Base-by-base conservation (phyloP, 1,284 basidiomycete species). In the Tilletia horrida region DNA sequence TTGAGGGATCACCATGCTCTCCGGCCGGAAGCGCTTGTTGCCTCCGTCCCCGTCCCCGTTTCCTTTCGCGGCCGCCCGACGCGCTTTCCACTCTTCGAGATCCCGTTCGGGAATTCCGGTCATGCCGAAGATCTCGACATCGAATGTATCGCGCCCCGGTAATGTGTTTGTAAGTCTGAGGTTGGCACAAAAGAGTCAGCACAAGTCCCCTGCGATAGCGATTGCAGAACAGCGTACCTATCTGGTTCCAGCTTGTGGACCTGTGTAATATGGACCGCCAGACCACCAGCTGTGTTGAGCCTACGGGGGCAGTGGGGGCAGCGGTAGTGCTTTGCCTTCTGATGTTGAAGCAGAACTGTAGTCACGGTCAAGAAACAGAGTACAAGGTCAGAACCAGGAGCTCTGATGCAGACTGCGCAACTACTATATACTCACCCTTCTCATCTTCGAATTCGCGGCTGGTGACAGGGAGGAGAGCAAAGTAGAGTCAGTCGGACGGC, bases 81-180 rank as follows among this genome's bases (percentile, higher is more conserved):
- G 77, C 90, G 88, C 67, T 81, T 92, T 93, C 87, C 95, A 98
- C 82, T 95, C 93, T 31, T 89, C 92, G 35, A 96, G 87, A 82
- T 97, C 95, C 45, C 91, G 91, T 6, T 90, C 91, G 4, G 94
- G 94, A 66, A 97, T 93, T 69, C 95, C 95, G 81, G 95, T 94
- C 96, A 99, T 98, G 29, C 96, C 95, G 79, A 97, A 98, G 68
- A 99, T 98, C 83, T 99, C 96, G 64, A 98, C 90, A 82, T 97
- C 95, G 79, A 97, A 97, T 1, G 94, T 93, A 83, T 97, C 95
- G 48, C 96, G 88, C 9, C 93, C 95, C 2, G 94, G 93, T 0
- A 98, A 85, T 0, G 95, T 94, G 82, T 97, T 98, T 68, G 97
- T 94, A 42, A 98, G 91, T 31, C 93, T 92, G 62, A 85, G 23